Percentiles rank a stretch among this genome's conserved stretches.
phyloP scores from a whole-genome alignment of 768 basidiomycete genomes.

The Mycena epipterygia region DNA sequence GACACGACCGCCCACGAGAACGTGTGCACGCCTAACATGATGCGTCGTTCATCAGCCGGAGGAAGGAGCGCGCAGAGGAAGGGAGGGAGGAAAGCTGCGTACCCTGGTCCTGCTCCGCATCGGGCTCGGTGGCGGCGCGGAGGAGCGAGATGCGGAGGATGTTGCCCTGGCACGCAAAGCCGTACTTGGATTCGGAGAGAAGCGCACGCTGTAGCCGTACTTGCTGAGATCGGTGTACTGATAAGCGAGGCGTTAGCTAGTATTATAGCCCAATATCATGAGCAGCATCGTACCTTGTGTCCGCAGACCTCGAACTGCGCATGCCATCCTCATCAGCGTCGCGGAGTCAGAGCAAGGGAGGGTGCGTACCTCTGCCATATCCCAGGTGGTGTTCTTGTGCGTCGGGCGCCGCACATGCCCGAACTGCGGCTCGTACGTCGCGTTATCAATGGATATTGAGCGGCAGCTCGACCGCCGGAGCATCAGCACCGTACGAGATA shows the following conservation, averaged over 20 bases:
- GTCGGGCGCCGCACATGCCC: constrained; percentile 92
- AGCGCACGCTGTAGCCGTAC: constrained; percentile 97
- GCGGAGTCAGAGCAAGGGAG: no score
- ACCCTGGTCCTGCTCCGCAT: constrained; percentile 94
- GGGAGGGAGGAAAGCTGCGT: constrained; percentile 9
- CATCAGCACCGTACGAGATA: background rate
- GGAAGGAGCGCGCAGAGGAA: background rate
- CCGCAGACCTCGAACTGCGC: constrained; percentile 92
- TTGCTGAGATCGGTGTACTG: constrained; percentile 91
- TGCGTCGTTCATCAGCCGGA: background rate
- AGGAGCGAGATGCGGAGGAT: constrained; percentile 90
- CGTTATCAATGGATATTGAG: constrained; percentile 85
- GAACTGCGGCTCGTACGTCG: constrained; percentile 96
- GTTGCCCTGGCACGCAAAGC: constrained; percentile 89
- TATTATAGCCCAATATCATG: background rate
- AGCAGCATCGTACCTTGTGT: constrained; percentile 81
- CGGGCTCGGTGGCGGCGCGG: constrained; percentile 92
- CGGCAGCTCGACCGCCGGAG: constrained; percentile 83
- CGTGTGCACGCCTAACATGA: constrained; percentile 75
- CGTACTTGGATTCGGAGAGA: constrained; percentile 96
- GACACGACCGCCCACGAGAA: constrained; percentile 94
- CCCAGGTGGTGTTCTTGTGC: constrained; percentile 95
- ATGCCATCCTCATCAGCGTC: background rate
- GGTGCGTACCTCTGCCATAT: constrained; percentile 76
- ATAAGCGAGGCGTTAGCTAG: background rate